A percentile compares a stretch with the other conserved stretches of the same genome.
phyloP scores from a whole-genome alignment of 73 alveolate genomes.

The Tetrahymena borealis region DNA sequence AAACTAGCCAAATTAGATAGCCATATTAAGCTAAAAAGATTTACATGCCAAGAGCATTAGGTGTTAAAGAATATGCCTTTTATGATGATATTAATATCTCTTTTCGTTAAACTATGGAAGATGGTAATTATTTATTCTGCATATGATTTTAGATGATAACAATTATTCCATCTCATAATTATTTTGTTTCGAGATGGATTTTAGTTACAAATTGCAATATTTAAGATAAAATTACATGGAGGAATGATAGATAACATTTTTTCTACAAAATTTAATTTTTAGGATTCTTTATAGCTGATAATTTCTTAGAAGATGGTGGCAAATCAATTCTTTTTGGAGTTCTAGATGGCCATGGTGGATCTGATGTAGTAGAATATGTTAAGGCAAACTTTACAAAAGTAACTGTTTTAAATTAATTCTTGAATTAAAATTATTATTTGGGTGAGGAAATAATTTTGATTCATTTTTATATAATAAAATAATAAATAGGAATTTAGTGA shows the following conservation, averaged over 20 bases:
- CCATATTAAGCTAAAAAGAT: background rate
- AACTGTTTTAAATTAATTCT: background rate
- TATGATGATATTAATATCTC: constrained; percentile 33
- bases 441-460: background rate
- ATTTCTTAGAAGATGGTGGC: constrained; percentile 38
- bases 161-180: too few relatives aligned
- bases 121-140: background rate
- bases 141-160: background rate
- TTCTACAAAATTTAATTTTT: background rate
- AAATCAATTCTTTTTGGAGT: constrained; percentile 37
- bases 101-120: constrained; percentile 31
- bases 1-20: background rate
- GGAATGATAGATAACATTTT: too few relatives aligned
- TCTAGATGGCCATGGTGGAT: constrained; percentile 45
- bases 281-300: constrained; percentile 33
- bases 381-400: constrained; percentile 35
- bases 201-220: too few relatives aligned
- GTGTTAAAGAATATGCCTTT: constrained; percentile 45
- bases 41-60: constrained; percentile 41
- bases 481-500: background rate
- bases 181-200: too few relatives aligned
- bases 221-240: too few relatives aligned
- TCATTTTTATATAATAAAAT: background rate
- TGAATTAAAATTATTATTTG: background rate
- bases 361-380: constrained; percentile 26